Conservation (phyloP, 768 basidiomycete genomes). For the Leucosporidium yakuticum region DNA sequence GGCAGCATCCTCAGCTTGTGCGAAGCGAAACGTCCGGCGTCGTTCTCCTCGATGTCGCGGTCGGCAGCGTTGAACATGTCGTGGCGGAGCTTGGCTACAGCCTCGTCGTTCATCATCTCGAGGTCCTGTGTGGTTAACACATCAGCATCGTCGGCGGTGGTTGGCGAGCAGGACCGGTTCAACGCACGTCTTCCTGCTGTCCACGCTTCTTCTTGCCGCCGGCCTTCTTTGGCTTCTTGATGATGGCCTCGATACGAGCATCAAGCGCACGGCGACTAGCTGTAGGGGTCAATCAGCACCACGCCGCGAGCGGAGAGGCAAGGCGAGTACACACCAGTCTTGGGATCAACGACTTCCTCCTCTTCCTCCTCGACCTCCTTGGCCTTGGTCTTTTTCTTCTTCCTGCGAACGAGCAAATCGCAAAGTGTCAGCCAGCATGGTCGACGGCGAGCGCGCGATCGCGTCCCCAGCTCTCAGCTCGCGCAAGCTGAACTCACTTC, state of each 20-base stretch:
- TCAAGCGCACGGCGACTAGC: conserved; percentile 71
- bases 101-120: conserved; percentile 81
- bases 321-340: conserved; percentile 56
- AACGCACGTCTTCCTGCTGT: not conserved
- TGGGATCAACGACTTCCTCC: conserved; percentile 49
- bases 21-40: conserved; percentile 71
- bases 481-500: conserved; percentile 36
- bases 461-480: no score
- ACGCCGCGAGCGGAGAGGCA: not conserved
- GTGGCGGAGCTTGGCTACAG: conserved; percentile 81
- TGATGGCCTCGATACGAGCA: conserved; percentile 76
- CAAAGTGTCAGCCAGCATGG: no score
- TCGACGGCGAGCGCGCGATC: conserved; percentile 9
- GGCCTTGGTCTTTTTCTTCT: conserved; percentile 39
- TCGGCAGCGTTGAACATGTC: conserved; percentile 80
- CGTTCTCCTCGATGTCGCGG: conserved; percentile 72
- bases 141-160: not conserved
- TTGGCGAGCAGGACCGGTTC: not conserved
- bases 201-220: conserved; percentile 29
- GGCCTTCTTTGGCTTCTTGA: conserved; percentile 65
- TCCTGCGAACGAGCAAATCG: conserved; percentile 38
- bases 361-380: conserved; percentile 31
- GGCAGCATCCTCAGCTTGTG: conserved; percentile 75
- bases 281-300: conserved; percentile 42
- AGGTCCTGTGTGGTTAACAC: conserved; percentile 43